Evolutionary conservation across 352 stramenopile genomes (phyloP).

Genomic region (Globisporangium barbulae): DNA sequence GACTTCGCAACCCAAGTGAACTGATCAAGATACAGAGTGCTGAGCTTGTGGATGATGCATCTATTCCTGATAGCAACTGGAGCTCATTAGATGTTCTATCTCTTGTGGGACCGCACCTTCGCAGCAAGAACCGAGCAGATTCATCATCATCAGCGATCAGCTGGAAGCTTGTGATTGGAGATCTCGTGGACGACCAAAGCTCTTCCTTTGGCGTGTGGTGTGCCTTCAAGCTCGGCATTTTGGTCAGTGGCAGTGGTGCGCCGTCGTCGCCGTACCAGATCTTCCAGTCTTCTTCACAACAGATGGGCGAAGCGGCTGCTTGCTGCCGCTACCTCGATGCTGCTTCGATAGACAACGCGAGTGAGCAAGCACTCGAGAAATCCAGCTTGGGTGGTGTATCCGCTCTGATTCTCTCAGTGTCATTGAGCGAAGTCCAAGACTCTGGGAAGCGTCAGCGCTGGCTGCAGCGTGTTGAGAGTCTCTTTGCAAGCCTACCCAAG

Average conservation of each 20-base stretch:
- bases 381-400: conserved; percentile 38
- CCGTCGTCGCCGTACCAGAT: conserved; percentile 27
- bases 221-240: conserved; percentile 46
- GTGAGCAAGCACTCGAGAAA: conserved; percentile 12
- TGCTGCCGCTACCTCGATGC: conserved; percentile 66
- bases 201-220: conserved; percentile 77
- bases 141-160: conserved; percentile 20
- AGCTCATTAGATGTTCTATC: conserved; percentile 27
- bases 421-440: conserved; percentile 41
- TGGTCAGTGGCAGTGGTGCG: background rate
- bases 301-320: conserved; percentile 24
- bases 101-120: conserved; percentile 32
- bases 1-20: conserved; percentile 25
- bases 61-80: conserved; percentile 1
- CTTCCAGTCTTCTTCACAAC: conserved; percentile 8
- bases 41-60: background rate
- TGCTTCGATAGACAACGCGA: conserved; percentile 18
- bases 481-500: conserved; percentile 32
- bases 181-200: conserved; percentile 48
- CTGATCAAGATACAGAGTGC: conserved; percentile 6
- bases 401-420: conserved; percentile 52
- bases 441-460: conserved; percentile 27
- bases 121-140: conserved; percentile 13
- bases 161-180: conserved; percentile 78
- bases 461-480: conserved; percentile 35